Conservation (phyloP, 805 yeast species). For the Candida maris region DNA sequence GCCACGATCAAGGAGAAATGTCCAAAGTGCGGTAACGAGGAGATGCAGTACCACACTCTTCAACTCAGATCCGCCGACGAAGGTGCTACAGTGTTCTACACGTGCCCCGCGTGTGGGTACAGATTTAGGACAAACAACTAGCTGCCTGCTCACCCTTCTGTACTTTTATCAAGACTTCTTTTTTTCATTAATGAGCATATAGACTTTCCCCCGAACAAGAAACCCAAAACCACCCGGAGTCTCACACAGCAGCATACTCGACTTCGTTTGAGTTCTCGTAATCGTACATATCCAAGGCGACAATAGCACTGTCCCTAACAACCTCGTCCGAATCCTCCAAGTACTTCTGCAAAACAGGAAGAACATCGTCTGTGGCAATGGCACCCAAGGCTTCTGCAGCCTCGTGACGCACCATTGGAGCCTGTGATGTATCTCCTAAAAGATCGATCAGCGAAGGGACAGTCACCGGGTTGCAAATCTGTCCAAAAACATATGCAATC, state of each 20-base stretch:
- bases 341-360: conserved; percentile 79
- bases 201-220: neutral
- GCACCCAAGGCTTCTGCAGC: conserved; percentile 99
- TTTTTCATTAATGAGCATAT: neutral
- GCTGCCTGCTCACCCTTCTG: neutral
- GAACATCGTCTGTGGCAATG: conserved; percentile 92
- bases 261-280: conserved; percentile 54
- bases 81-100: conserved; percentile 98
- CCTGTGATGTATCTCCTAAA: conserved; percentile 72
- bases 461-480: conserved; percentile 87
- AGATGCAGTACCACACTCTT: conserved; percentile 95
- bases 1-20: conserved; percentile 97
- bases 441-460: conserved; percentile 86
- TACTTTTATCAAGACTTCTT: neutral
- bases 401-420: conserved; percentile 99
- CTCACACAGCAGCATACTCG: conserved; percentile 1
- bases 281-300: conserved; percentile 97
- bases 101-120: conserved; percentile 91
- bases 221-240: too few relatives aligned
- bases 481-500: conserved; percentile 97
- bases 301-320: conserved; percentile 94
- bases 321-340: conserved; percentile 81
- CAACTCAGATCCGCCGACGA: conserved; percentile 98
- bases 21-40: conserved; percentile 98
- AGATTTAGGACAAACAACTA: conserved; percentile 91